These are phyloP conservation scores for Pythium brassicae DNA, from an alignment of 352 stramenopile species.

Conservation along the genomic window DNA sequence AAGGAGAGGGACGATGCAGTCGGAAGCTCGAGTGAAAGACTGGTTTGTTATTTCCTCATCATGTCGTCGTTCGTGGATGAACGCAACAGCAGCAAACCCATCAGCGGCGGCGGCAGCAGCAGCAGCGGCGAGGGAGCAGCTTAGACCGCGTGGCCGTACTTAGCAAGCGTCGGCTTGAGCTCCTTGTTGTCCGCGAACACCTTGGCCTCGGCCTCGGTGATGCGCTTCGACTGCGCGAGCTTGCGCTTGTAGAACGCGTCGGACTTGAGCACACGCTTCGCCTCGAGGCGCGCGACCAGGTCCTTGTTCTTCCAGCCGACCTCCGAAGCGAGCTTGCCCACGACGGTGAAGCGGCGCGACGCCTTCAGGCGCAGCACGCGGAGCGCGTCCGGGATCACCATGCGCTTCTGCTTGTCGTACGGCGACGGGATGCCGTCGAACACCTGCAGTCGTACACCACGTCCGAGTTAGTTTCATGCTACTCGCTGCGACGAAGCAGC, in stretches of 20 bases:
- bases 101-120: constrained; percentile 13
- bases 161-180: constrained; percentile 82
- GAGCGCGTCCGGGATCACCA: constrained; percentile 97
- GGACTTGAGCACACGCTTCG: constrained; percentile 91
- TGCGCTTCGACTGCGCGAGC: constrained; percentile 88
- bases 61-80: neutral
- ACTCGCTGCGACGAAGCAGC: too few species aligned
- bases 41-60: constrained; percentile 8
- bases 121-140: constrained; percentile 5
- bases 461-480: too few species aligned
- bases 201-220: constrained; percentile 85
- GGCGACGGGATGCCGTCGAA: constrained; percentile 98
- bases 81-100: constrained; percentile 4
- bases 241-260: constrained; percentile 99
- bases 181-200: constrained; percentile 81
- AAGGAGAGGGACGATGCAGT: too few species aligned
- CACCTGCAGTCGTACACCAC: constrained; percentile 38
- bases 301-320: constrained; percentile 98
- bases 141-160: constrained; percentile 79
- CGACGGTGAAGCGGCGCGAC: constrained; percentile 92
- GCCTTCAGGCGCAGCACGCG: constrained; percentile 93
- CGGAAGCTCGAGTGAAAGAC: constrained; percentile 1
- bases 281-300: constrained; percentile 93
- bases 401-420: constrained; percentile 99
- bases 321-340: constrained; percentile 93